Base-by-base conservation (phyloP, 2,329 filamentous ascomycete genomes). In the Trichoderma cornu-damae region DNA sequence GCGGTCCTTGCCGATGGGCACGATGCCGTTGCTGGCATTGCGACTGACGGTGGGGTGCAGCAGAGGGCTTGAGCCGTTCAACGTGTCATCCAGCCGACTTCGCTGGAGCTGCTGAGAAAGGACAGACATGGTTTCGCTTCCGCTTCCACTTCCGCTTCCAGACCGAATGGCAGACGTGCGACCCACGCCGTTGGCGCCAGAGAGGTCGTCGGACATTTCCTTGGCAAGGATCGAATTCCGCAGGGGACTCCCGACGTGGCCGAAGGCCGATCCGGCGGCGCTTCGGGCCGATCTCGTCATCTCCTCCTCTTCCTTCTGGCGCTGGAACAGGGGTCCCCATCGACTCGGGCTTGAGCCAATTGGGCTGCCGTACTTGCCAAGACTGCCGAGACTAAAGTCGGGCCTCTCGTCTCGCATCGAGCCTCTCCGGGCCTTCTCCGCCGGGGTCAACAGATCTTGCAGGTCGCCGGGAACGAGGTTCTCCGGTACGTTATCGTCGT, bases 401-500 rank as follows among this genome's bases (percentile, higher is more conserved):
- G 58, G 54, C 20, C 57, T 37, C 44, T 84, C 82, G 52, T 74
- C 78, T 50, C 79, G 77, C 60, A 80, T 72, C 1, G 84, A 87
- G 11, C 84, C 83, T 48, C 85, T 75, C 9, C 85, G 77, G 9
- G 83, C 85, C 68, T 87, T 86, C 66, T 88, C 85, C 12, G 83
- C 82, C 1, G 84, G 83, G 3, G 85, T 88, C 63, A 88, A 71
- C 12, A 88, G 75, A 60, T 87, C 84, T 64, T 85, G 83, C 34
- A 87, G 73, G 58, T 84, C 81, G 60, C 82, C 88, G 0, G 93
- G 94, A 8, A 97, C 79, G 66, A 94, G 89, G 47, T 74, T 74
- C 53, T 74, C 72, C 24, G 72, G 72, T 4, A 69, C 63, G 37
- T 71, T 72, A 56, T 74, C 72, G 38, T 96, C 91, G 70, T 96